phyloP scores from a whole-genome alignment of 176 grass and related monocot genomes.

The Canna indica region DNA sequence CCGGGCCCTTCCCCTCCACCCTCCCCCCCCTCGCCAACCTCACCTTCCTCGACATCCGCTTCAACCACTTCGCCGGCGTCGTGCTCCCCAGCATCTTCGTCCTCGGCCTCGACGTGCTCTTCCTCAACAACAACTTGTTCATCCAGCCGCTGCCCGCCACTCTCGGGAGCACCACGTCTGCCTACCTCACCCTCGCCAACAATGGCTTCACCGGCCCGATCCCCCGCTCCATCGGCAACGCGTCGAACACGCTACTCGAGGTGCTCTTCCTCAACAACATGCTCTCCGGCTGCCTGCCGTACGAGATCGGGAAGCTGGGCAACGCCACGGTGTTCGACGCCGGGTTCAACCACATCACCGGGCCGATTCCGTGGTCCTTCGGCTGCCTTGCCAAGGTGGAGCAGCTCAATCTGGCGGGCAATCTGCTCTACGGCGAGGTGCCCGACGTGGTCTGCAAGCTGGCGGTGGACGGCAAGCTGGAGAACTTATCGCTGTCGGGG shows the following conservation, averaged over 20 bases:
- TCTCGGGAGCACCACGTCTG: conserved; percentile 7
- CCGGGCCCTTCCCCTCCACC: not conserved
- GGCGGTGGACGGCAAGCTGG: not conserved
- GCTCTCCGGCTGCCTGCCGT: conserved; percentile 5
- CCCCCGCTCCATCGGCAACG: conserved; percentile 4
- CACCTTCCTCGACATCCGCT: conserved; percentile 22
- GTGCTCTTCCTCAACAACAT: conserved; percentile 13
- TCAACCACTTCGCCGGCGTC: conserved; percentile 9
- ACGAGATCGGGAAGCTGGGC: not conserved
- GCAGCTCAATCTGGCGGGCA: conserved; percentile 13
- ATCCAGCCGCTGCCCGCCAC: conserved; percentile 1
- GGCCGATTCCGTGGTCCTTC: conserved; percentile 14
- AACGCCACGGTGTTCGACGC: conserved; percentile 20
- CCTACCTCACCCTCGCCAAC: conserved; percentile 17
- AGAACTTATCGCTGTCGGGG: conserved; percentile 6
- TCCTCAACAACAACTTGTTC: conserved; percentile 20
- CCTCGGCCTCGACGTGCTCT: conserved; percentile 9
- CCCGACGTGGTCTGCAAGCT: conserved; percentile 16
- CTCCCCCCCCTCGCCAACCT: conserved; percentile 7
- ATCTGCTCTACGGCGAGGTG: conserved; percentile 21
- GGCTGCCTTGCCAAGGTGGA: conserved; percentile 7
- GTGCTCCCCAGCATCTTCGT: not conserved
- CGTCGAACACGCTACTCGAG: not conserved
- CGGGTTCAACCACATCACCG: conserved; percentile 2
- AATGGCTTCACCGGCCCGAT: conserved; percentile 17